Evolutionary conservation across 768 basidiomycete genomes (phyloP).

Genomic region (Mycena crocata): DNA sequence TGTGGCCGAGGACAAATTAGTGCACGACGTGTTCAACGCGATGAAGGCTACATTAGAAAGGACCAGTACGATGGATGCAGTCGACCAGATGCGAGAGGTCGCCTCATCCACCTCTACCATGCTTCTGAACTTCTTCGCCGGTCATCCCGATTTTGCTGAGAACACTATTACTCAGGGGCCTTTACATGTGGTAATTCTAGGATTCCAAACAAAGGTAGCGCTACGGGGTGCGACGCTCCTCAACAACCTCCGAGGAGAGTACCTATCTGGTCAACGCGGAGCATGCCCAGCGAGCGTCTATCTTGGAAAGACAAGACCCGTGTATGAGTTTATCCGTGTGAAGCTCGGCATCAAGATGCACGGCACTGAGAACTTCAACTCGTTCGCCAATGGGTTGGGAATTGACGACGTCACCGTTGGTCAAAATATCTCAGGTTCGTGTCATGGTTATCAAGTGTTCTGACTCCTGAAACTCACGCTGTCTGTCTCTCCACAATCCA

Average conservation of each 20-base stretch:
- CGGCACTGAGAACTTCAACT: conserved; percentile 72
- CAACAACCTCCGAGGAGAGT: conserved; percentile 62
- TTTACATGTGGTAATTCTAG: conserved; percentile 54
- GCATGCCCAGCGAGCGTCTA: conserved; percentile 73
- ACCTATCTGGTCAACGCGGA: conserved; percentile 71
- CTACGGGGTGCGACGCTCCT: conserved; percentile 58
- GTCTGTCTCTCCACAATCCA: too few species aligned
- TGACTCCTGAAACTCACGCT: too few species aligned
- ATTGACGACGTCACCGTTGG: conserved; percentile 72
- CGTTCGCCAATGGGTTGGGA: conserved; percentile 57
- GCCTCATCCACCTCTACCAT: conserved; percentile 67
- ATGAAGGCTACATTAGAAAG: conserved; percentile 71
- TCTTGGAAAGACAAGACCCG: conserved; percentile 65
- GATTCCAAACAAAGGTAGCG: conserved; percentile 68
- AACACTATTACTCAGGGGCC: conserved; percentile 40
- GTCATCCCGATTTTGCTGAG: conserved; percentile 52
- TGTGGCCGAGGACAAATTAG: conserved; percentile 49
- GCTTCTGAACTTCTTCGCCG: conserved; percentile 59
- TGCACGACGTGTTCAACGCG: conserved; percentile 50
- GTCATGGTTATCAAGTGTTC: neutral
- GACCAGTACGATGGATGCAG: conserved; percentile 77
- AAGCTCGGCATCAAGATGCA: conserved; percentile 79
- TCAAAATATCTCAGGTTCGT: conserved; percentile 75
- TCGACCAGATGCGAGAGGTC: conserved; percentile 71
- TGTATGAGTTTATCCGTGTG: conserved; percentile 80